Base-by-base conservation (phyloP, 257 asterid species). In the Solanum chiquidenum region DNA sequence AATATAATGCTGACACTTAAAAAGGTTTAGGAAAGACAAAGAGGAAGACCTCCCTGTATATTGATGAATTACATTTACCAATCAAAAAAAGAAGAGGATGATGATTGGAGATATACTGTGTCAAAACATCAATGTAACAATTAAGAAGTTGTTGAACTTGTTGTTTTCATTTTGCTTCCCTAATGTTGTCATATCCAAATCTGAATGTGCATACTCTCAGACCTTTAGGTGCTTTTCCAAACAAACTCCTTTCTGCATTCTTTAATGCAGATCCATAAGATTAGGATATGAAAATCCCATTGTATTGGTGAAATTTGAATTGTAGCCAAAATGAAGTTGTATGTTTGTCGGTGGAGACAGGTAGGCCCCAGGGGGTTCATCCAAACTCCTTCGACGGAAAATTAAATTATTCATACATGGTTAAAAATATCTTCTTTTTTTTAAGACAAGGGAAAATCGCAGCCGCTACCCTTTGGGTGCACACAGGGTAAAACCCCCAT, bases 121-220 rank as follows among this genome's bases (percentile, higher is more conserved):
- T 16, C 52, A 12, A 75, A 38, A 75, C 52, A 35, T 75, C 55
- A 35, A 75, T 73, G 46, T 73, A 75, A 35, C 49, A 75, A 37
- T 37, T 23, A 35, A 44, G 55, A 75, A 75, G 52, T 75, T 75
- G n/a, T 75, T 75, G 46, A 74, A 20, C 37, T 77, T 84, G 37
- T 58, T 86, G 77, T n/a, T 85, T 82, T 82, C 74, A 34, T 66
- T 64, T 64, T 86, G 60, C 84, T 88, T 87, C 74, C 21, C 69
- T 86, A 42, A 58, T 83, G 60, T 69, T 85, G 49, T 88, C 40
- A 52, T 88, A 87, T 71, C 55, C 60, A 60, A 75, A 23, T 75
- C 55, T 27, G 9, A 75, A 37, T 75, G 52, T 38, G 83, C 83
- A 23, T 11, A 37, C 33, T 21, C 44, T 37, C 21, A 37, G 33